phyloP scores from a whole-genome alignment of 2,329 filamentous ascomycete species.

The Colletotrichum falcatum region DNA sequence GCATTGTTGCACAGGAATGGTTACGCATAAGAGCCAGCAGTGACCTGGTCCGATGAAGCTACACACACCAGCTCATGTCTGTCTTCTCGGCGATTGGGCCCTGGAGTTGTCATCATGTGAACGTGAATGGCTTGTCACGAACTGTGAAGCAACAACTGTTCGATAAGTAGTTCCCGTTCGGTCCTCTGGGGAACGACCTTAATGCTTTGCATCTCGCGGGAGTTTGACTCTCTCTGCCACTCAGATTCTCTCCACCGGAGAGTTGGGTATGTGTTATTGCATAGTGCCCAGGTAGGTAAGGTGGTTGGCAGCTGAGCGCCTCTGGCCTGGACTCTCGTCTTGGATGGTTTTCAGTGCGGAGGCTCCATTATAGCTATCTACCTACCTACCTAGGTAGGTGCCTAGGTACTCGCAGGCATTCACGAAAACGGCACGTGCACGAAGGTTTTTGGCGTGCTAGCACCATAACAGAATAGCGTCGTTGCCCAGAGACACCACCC shows the following conservation, averaged over 20 bases:
- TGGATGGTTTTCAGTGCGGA: neutral
- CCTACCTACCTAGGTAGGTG: too few relatives aligned
- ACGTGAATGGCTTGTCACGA: neutral
- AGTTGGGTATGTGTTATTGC: neutral
- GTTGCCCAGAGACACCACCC: constrained; percentile 21
- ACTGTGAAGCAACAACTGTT: neutral
- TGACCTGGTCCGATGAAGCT: neutral
- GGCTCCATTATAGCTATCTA: too few relatives aligned
- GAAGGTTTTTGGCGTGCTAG: constrained; percentile 10
- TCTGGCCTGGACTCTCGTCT: neutral
- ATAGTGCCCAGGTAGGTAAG: too few relatives aligned
- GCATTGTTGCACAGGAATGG: neutral
- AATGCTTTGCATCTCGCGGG: neutral
- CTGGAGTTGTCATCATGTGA: neutral
- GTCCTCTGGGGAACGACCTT: neutral
- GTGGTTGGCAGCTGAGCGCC: neutral
- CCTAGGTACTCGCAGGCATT: neutral
- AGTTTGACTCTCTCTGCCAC: neutral
- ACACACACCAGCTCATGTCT: too few relatives aligned
- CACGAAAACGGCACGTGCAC: constrained; percentile 28
- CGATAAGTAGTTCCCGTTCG: neutral
- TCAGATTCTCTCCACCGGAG: neutral
- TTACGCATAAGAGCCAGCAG: neutral
- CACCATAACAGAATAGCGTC: constrained; percentile 18
- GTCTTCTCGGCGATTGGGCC: neutral